Evolutionary conservation across 305 asterid species (phyloP).

Genomic region (Solanum hybrid): DNA sequence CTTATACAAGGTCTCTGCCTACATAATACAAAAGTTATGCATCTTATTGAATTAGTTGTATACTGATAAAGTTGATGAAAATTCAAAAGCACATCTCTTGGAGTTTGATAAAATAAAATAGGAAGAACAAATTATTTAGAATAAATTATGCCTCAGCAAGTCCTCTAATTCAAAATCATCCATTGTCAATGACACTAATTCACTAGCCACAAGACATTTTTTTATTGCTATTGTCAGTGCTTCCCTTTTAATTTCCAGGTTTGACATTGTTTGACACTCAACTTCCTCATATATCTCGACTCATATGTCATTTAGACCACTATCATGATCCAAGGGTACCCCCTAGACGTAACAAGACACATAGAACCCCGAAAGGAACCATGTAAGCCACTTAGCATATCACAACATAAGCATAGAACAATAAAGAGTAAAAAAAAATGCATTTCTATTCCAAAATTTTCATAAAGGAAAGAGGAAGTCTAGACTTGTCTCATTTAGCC

Average conservation of each 20-base stretch:
- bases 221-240: not conserved
- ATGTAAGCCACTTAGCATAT: no score
- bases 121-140: not conserved
- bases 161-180: not conserved
- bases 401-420: no score
- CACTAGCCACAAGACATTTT: not conserved
- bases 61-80: not conserved
- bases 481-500: no score
- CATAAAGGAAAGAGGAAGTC: no score
- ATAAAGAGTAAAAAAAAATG: no score
- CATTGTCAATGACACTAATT: not conserved
- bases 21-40: not conserved
- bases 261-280: not conserved
- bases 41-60: not conserved
- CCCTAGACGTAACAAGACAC: no score
- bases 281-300: not conserved
- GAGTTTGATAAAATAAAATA: no score
- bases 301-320: not conserved
- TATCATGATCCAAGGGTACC: no score
- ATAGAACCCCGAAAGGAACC: no score
- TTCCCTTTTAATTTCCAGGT: not conserved
- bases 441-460: no score
- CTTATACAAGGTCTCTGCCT: not conserved
- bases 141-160: not conserved
- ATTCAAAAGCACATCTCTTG: not conserved